phyloP scores from a whole-genome alignment of 371 early-diverging fungal genomes.

The Lichtheimia corymbifera region DNA sequence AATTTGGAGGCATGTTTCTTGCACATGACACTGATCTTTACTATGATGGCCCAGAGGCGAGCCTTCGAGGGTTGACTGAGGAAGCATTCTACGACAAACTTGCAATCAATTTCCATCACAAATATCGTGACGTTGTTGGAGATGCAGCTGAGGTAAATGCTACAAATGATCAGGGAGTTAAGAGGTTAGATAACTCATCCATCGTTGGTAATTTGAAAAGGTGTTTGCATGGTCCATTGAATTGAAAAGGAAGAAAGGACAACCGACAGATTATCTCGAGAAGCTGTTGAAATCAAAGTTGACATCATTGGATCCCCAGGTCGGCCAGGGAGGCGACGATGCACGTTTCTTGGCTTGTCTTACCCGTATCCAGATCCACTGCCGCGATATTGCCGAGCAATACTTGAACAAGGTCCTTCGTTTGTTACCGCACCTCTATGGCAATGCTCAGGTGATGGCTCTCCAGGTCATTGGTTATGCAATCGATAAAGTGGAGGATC shows the following conservation, averaged over 20 bases:
- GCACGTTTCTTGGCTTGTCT: conserved; percentile 38
- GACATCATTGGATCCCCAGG: conserved; percentile 12
- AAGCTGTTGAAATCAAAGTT: conserved; percentile 3
- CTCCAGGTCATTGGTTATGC: conserved; percentile 53
- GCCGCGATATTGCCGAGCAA: conserved; percentile 32
- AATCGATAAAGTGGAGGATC: conserved; percentile 43
- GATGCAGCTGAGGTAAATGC: conserved; percentile 56
- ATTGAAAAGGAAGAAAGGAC: conserved; percentile 7
- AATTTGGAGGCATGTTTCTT: conserved; percentile 51
- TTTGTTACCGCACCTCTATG: conserved; percentile 35
- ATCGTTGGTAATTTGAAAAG: background rate
- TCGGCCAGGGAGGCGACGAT: background rate
- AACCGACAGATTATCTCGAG: background rate
- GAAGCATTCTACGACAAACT: conserved; percentile 40
- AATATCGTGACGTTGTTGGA: conserved; percentile 35
- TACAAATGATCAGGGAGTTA: background rate
- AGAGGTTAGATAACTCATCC: too few species aligned
- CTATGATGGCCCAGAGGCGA: conserved; percentile 37
- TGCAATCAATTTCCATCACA: conserved; percentile 39
- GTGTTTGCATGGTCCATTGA: conserved; percentile 9
- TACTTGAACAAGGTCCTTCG: conserved; percentile 37
- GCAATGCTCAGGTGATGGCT: conserved; percentile 39
- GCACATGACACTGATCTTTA: conserved; percentile 54
- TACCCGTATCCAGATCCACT: conserved; percentile 46
- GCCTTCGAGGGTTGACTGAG: conserved; percentile 46